Evolutionary conservation across 805 yeast genomes (phyloP).

Genomic region (Teunomyces atbi): DNA sequence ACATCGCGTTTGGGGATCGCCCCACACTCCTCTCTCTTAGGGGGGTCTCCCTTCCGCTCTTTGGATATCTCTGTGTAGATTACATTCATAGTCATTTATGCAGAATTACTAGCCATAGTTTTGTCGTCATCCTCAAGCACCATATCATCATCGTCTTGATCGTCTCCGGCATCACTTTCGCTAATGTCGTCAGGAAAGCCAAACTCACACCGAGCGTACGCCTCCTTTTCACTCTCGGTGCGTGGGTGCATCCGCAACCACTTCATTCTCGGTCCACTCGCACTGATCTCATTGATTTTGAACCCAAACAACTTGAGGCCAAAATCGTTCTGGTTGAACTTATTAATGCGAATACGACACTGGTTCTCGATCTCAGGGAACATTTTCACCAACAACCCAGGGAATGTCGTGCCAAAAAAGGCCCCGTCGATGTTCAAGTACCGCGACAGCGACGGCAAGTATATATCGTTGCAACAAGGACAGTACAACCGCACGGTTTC

Average conservation of each 20-base stretch:
- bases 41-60: no score
- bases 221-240: conserved; percentile 57
- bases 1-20: no score
- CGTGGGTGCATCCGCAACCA: conserved; percentile 86
- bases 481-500: conserved; percentile 92
- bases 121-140: conserved; percentile 34
- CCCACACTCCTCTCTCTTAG: no score
- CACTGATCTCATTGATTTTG: conserved; percentile 67
- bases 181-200: conserved; percentile 40
- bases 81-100: conserved; percentile 1
- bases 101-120: conserved; percentile 42
- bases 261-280: conserved; percentile 90
- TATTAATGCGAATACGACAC: conserved; percentile 52
- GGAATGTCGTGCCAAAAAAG: conserved; percentile 93
- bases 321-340: conserved; percentile 51
- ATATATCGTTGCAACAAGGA: conserved; percentile 91
- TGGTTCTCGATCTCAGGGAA: conserved; percentile 87
- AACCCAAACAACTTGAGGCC: conserved; percentile 87
- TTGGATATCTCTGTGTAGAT: neutral
- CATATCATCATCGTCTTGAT: conserved; percentile 21
- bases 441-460: conserved; percentile 82
- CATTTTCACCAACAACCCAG: conserved; percentile 87
- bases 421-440: conserved; percentile 93
- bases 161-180: conserved; percentile 26
- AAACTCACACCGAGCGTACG: conserved; percentile 64